phyloP scores from a whole-genome alignment of 2,329 filamentous ascomycete genomes.

The Xylariaceae sp. region DNA sequence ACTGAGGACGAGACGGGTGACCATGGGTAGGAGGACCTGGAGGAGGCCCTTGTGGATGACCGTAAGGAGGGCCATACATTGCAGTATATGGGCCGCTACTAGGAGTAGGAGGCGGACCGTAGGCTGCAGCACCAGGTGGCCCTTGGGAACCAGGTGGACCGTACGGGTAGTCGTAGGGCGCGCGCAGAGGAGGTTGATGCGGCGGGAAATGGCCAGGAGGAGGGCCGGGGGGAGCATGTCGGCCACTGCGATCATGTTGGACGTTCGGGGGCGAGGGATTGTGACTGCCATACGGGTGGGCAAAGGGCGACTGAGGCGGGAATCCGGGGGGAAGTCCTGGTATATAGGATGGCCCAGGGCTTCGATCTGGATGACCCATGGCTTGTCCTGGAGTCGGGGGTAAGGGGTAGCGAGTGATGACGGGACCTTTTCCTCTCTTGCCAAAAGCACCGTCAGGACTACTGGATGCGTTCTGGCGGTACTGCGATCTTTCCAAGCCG shows the following conservation, averaged over 20 bases:
- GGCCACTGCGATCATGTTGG: constrained; percentile 8
- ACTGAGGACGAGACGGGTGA: neutral
- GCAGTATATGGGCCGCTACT: neutral
- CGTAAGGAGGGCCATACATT: neutral
- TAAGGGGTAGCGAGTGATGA: constrained; percentile 28
- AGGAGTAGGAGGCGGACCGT: constrained; percentile 6
- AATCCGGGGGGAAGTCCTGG: constrained; percentile 12
- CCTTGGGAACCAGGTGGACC: constrained; percentile 7
- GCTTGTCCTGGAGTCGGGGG: constrained; percentile 15
- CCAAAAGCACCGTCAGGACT: constrained; percentile 18
- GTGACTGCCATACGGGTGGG: constrained; percentile 6
- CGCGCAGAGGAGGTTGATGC: constrained; percentile 4
- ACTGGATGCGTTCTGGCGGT: constrained; percentile 20
- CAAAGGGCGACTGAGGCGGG: constrained; percentile 5
- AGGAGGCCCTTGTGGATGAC: neutral
- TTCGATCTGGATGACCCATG: constrained; percentile 12
- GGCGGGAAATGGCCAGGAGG: constrained; percentile 3
- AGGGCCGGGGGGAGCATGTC: constrained; percentile 1
- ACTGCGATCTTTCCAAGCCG: constrained; percentile 27
- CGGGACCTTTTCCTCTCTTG: constrained; percentile 25
- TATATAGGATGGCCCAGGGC: constrained; percentile 1
- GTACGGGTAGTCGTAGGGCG: constrained; percentile 8
- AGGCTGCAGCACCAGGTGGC: constrained; percentile 4
- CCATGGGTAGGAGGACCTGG: neutral
- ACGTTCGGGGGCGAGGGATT: constrained; percentile 4